These are phyloP conservation scores for Mycena pura DNA, from an alignment of 768 basidiomycete genomes.

Conservation along the genomic window DNA sequence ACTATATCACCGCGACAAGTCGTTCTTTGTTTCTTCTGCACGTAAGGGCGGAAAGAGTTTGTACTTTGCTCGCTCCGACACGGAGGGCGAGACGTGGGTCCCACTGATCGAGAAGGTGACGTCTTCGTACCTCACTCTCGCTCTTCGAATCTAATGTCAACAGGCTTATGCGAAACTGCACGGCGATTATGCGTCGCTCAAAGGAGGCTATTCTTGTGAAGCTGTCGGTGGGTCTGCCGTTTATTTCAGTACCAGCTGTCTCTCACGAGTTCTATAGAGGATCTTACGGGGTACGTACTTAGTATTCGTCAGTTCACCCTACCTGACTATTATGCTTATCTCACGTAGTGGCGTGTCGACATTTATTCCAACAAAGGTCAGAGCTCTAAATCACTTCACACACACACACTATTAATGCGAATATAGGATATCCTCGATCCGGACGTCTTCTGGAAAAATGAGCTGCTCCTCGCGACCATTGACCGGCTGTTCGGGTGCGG, in stretches of 20 bases:
- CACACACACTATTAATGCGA: neutral
- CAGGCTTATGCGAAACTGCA: constrained; percentile 61
- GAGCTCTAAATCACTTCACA: neutral
- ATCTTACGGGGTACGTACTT: constrained; percentile 64
- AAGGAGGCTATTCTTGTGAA: constrained; percentile 47
- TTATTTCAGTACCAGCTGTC: too few species aligned
- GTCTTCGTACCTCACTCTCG: neutral
- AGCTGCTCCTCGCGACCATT: constrained; percentile 55
- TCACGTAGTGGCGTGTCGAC: constrained; percentile 50
- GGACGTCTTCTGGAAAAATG: constrained; percentile 61
- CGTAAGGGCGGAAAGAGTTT: constrained; percentile 55
- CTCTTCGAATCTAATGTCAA: neutral
- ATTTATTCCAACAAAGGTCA: constrained; percentile 48
- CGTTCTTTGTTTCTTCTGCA: constrained; percentile 50
- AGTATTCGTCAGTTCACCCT: neutral
- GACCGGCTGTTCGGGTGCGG: constrained; percentile 62
- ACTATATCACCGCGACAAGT: constrained; percentile 60
- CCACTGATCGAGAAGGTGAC: constrained; percentile 59
- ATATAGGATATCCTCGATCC: constrained; percentile 53
- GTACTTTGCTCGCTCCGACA: constrained; percentile 57
- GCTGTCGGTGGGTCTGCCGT: constrained; percentile 39
- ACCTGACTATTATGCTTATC: neutral
- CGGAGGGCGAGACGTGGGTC: constrained; percentile 61
- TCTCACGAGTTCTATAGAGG: constrained; percentile 38
- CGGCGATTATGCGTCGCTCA: constrained; percentile 49